A percentile compares a stretch with the other conserved stretches of the same genome.
Conservation (phyloP, 1,284 basidiomycete genomes). For the Ganoderma sinense region DNA sequence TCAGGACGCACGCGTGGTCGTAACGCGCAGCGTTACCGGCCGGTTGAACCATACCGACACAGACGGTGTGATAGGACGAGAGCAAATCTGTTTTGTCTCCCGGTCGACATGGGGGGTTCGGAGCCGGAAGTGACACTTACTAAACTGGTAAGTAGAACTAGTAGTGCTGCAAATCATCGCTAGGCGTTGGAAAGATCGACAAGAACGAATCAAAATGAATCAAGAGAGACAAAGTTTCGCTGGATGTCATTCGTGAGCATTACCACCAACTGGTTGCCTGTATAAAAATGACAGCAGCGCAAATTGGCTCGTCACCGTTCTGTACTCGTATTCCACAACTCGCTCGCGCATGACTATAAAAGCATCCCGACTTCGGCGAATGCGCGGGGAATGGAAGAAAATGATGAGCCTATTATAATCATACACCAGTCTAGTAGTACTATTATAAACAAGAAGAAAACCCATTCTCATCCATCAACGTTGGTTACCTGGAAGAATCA, state of each 20-base stretch:
- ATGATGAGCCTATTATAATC: too few species aligned
- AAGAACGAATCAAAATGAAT: neutral
- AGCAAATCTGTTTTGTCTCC: neutral
- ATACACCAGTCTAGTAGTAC: too few species aligned
- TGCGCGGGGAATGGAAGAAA: too few species aligned
- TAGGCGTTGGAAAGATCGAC: neutral
- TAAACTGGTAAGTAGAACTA: neutral
- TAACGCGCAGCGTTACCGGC: neutral
- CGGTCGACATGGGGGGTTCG: neutral
- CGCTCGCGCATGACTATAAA: too few species aligned
- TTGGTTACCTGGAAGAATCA: neutral
- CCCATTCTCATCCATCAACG: neutral
- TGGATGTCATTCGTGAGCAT: neutral
- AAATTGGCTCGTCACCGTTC: too few species aligned
- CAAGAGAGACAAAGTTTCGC: neutral
- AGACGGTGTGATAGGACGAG: neutral
- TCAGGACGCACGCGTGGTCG: neutral
- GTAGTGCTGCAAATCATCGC: neutral
- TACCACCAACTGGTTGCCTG: neutral
- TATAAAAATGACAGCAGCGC: too few species aligned
- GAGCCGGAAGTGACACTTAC: neutral
- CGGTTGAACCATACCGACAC: neutral
- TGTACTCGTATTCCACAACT: too few species aligned
- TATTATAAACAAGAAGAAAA: too few species aligned
- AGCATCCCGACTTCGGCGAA: too few species aligned